Evolutionary conservation across 2,329 filamentous ascomycete species (phyloP), one percentile per base, ranked within the genome.

Genomic region (Fusarium mundagurra): DNA sequence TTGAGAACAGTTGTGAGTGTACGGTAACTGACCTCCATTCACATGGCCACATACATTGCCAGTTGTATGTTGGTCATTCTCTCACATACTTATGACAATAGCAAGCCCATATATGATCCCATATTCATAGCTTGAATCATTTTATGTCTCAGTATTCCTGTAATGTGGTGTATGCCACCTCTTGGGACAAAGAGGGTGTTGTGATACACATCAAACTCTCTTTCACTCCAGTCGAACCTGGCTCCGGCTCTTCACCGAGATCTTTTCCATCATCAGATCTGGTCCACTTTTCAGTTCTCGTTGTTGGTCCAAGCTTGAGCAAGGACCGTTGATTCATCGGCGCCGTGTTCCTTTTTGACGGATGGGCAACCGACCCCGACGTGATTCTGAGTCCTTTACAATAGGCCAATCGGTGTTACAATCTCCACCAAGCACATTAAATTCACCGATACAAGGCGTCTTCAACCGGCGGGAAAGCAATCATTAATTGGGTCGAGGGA

Each of bases 211-310:
- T 38, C 47, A 71, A 65, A 71, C 44, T 41, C 57, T 53, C 38
- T 44, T 29, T 45, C 45, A 39, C 54, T 63, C 59, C 39, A 61
- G 44, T 61, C 44, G 36, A 50, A 50, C 62, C 48, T 73, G 51
- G 67, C 64, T 59, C 67, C 67, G 61, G 72, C 66, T 51, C 73
- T 75, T 76, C 73, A 75, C 73, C 73, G 73, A 75, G 73, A 75
- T 75, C 73, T 62, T 47, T 68, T 75, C 67, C 73, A 75, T 73
- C 66, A 73, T 53, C 66, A 75, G 72, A 75, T 75, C 67, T 61
- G 50, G 31, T 62, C 66, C 72, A 67, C 59, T 41, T 22, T 71
- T 63, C 44, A 34, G 44, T 48, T 64, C 61, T 66, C 39, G 57
- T 61, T 39, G 50, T 64, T 65, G 63, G 45, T 33, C 71, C 61